Conservation (phyloP, 2,329 filamentous ascomycete genomes). For the Cordyceps javanica region DNA sequence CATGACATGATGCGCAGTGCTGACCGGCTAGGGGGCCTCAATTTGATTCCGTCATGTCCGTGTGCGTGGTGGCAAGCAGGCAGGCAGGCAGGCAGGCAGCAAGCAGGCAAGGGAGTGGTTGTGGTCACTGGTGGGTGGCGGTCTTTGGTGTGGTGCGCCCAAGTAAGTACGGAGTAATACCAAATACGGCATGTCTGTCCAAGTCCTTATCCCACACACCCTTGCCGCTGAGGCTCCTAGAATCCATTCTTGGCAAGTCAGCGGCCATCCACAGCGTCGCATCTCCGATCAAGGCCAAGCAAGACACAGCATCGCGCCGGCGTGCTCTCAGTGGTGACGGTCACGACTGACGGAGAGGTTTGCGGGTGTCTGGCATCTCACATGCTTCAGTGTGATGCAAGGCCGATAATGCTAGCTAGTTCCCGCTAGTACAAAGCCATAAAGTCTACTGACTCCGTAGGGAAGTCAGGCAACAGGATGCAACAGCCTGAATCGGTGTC, state of each 20-base stretch:
- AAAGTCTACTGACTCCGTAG: neutral
- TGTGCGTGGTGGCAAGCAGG: neutral
- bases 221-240: neutral
- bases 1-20: constrained; percentile 4
- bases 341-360: neutral
- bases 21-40: neutral
- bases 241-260: neutral
- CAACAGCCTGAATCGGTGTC: neutral
- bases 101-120: too few species aligned
- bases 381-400: neutral
- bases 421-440: neutral
- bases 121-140: neutral
- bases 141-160: neutral
- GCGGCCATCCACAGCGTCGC: neutral
- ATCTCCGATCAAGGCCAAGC: neutral
- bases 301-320: neutral
- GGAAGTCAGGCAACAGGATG: neutral
- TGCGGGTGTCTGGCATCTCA: neutral
- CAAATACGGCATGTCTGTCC: neutral
- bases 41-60: neutral
- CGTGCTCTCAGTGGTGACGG: neutral
- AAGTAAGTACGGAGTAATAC: too few species aligned
- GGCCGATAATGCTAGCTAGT: neutral
- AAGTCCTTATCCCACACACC: too few species aligned
- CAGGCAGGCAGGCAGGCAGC: too few species aligned